Conservation (phyloP, 108 stramenopile genomes). For the Discostella stelligeroides region DNA sequence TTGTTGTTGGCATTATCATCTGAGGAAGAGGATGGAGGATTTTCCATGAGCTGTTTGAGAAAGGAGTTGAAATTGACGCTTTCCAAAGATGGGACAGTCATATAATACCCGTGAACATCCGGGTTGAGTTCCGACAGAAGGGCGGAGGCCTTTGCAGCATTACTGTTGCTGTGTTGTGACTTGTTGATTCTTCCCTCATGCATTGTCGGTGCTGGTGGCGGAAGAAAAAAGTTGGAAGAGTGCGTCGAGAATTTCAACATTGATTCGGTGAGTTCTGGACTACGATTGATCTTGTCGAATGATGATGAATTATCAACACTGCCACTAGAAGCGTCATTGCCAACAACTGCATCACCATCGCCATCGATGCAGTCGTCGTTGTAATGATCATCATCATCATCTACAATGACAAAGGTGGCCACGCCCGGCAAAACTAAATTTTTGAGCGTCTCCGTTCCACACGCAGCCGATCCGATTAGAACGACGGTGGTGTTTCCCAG, state of each 20-base stretch:
- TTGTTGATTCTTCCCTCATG: slow-evolving; percentile 2
- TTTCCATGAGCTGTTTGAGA: slow-evolving; percentile 15
- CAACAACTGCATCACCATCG: slow-evolving; percentile 6
- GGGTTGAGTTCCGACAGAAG: slow-evolving; percentile 81
- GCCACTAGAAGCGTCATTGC: too few relatives aligned
- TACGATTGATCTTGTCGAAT: neutral
- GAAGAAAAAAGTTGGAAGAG: slow-evolving; percentile 80
- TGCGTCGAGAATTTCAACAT: slow-evolving; percentile 20
- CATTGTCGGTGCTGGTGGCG: slow-evolving; percentile 4
- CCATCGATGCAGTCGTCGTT: slow-evolving; percentile 41
- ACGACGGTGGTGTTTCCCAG: slow-evolving; percentile 71
- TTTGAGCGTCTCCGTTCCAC: slow-evolving; percentile 97
- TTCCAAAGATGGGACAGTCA: slow-evolving; percentile 49
- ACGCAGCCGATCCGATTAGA: slow-evolving; percentile 80
- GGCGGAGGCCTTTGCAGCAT: slow-evolving; percentile 36
- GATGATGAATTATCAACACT: neutral
- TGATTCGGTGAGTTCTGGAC: slow-evolving; percentile 15
- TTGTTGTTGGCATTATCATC: slow-evolving; percentile 5
- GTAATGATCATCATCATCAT: slow-evolving; percentile 60
- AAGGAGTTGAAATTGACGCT: slow-evolving; percentile 34
- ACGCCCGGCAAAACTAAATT: slow-evolving; percentile 98
- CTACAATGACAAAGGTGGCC: slow-evolving; percentile 90
- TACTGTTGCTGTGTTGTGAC: slow-evolving; percentile 13
- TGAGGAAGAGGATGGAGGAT: slow-evolving; percentile 5
- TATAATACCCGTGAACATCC: slow-evolving; percentile 67